Conservation (phyloP, 345 rosid genomes). For the Tarenaya hassleriana region DNA sequence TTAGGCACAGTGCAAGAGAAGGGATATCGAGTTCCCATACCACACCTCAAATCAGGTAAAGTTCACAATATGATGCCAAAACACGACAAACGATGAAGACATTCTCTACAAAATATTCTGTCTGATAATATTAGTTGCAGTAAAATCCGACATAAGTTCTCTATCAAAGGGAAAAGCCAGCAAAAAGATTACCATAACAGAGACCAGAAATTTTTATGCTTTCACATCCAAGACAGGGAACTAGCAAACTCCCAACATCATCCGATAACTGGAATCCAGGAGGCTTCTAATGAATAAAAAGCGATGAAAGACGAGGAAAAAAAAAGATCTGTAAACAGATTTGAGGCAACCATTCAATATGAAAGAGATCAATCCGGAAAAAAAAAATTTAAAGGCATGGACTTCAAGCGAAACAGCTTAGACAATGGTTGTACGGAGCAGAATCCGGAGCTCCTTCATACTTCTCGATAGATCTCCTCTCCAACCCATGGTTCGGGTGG, state of each 20-base stretch:
- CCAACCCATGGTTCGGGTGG: too few species aligned
- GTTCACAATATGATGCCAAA: too few species aligned
- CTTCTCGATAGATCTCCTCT: slow-evolving; percentile 36
- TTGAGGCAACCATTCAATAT: neutral
- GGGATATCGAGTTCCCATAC: too few species aligned
- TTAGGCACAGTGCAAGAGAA: too few species aligned
- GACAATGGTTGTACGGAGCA: slow-evolving; percentile 20
- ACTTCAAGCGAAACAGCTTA: neutral
- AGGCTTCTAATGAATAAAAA: neutral
- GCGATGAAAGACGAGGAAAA: too few species aligned
- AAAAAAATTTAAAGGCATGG: neutral
- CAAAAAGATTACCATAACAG: neutral
- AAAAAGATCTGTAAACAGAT: neutral
- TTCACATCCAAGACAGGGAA: neutral
- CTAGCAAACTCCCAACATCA: neutral
- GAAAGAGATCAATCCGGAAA: too few species aligned
- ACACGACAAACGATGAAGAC: too few species aligned
- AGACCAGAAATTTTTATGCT: neutral
- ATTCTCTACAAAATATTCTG: too few species aligned
- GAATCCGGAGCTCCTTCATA: slow-evolving; percentile 60
- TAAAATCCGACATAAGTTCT: neutral
- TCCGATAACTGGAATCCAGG: neutral
- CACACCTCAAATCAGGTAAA: too few species aligned
- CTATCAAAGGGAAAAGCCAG: neutral
- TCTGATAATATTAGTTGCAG: too few species aligned